Conservation (phyloP, 192 early-diverging fungal species). For the Backusella parvicylindrica region DNA sequence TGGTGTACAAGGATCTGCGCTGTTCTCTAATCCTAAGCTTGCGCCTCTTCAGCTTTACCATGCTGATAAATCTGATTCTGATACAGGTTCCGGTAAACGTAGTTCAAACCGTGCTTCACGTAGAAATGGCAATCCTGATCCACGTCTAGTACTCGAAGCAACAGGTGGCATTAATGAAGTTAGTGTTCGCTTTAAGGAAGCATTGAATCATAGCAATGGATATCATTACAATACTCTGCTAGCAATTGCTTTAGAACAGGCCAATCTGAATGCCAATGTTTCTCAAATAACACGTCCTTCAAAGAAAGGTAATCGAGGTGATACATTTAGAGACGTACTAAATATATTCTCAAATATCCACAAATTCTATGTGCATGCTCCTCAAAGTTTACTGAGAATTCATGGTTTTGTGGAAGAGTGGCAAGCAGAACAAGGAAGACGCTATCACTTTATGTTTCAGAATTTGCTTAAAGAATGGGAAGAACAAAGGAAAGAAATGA, state of each 20-base stretch:
- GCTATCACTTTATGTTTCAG: conserved; percentile 70
- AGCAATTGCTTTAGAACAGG: conserved; percentile 38
- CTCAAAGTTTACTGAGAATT: conserved; percentile 66
- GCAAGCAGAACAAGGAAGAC: conserved; percentile 58
- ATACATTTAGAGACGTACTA: conserved; percentile 34
- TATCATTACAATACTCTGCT: conserved; percentile 23
- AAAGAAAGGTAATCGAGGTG: conserved; percentile 11
- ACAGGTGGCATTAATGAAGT: conserved; percentile 11
- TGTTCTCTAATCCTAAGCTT: conserved; percentile 40
- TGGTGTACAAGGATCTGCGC: conserved; percentile 40
- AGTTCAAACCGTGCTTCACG: conserved; percentile 20
- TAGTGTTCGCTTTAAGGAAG: conserved; percentile 11
- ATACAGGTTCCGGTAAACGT: conserved; percentile 31
- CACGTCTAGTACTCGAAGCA: conserved; percentile 14
- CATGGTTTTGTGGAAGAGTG: conserved; percentile 77
- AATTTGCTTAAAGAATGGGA: conserved; percentile 68
- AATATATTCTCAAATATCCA: conserved; percentile 47
- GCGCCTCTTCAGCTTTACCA: background rate
- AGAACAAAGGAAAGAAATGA: conserved; percentile 39
- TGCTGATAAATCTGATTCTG: conserved; percentile 22
- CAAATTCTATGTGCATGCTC: conserved; percentile 43
- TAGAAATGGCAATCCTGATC: background rate
- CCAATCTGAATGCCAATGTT: conserved; percentile 42
- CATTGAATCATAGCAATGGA: background rate
- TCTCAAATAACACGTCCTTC: conserved; percentile 33